phyloP scores from a whole-genome alignment of 208 protist species.

The Leishmania tropica region DNA sequence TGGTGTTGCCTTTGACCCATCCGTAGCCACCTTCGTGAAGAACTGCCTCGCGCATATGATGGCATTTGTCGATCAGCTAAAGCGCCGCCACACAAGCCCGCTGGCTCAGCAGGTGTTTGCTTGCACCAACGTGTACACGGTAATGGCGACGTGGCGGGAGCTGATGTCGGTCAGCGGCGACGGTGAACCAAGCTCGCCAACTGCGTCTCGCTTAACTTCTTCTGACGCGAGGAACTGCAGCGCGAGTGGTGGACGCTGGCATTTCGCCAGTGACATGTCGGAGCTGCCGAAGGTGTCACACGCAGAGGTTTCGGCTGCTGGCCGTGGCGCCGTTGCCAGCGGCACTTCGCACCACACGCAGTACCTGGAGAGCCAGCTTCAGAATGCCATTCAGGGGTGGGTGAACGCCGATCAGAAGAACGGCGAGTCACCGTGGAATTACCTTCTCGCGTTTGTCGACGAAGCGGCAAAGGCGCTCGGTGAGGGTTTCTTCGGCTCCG shows the following conservation, averaged over 20 bases:
- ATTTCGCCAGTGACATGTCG: not conserved
- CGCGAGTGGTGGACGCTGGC: not conserved
- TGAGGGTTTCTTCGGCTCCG: conserved; percentile 41
- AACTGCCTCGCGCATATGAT: conserved; percentile 36
- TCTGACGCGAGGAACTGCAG: not conserved
- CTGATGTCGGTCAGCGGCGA: conserved; percentile 17
- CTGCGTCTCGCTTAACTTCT: not conserved
- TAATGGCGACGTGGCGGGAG: conserved; percentile 45
- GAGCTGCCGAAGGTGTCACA: not conserved
- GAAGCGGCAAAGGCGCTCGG: conserved; percentile 39
- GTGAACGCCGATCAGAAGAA: conserved; percentile 40
- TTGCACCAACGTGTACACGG: conserved; percentile 62
- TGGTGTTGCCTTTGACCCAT: conserved; percentile 38
- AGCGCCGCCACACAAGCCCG: conserved; percentile 49
- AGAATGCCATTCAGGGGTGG: conserved; percentile 33
- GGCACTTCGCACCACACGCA: conserved; percentile 5
- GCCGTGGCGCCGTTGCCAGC: not conserved
- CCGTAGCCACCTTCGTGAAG: conserved; percentile 38
- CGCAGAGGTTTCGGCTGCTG: not conserved
- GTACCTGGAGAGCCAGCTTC: conserved; percentile 41
- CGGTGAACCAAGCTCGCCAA: not conserved
- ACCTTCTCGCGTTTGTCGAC: conserved; percentile 38
- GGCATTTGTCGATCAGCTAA: conserved; percentile 42
- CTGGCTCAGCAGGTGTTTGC: conserved; percentile 67
- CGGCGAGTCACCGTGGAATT: conserved; percentile 27